Evolutionary conservation across 495 filamentous ascomycete species (phyloP).

Genomic region (Penicillium psychrofluorescens): DNA sequence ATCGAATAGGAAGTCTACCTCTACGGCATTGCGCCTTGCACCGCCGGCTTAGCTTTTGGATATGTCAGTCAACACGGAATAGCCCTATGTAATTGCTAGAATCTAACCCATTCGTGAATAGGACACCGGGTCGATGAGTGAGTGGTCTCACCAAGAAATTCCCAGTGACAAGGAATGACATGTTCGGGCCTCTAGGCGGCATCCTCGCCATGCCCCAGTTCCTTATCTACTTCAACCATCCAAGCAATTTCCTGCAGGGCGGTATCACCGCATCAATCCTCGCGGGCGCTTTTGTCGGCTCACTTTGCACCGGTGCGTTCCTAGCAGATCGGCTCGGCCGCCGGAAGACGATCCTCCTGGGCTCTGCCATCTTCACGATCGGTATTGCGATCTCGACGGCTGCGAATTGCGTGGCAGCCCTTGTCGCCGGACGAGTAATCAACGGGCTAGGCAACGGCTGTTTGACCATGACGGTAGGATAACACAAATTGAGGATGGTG

Average conservation of each 20-base stretch:
- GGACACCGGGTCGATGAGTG: constrained; percentile 16
- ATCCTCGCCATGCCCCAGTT: constrained; percentile 18
- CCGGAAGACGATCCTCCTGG: constrained; percentile 12
- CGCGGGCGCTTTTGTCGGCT: constrained; percentile 13
- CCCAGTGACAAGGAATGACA: not conserved
- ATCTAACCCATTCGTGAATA: not conserved
- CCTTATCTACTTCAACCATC: constrained; percentile 15
- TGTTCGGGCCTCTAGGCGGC: not conserved
- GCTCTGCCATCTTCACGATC: constrained; percentile 10
- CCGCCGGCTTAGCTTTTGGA: constrained; percentile 22
- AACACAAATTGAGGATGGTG: not conserved
- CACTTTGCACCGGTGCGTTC: constrained; percentile 13
- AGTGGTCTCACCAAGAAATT: not conserved
- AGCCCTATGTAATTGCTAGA: too few relatives aligned
- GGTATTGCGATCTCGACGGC: constrained; percentile 12
- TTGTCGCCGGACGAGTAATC: constrained; percentile 16
- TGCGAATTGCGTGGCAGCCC: constrained; percentile 7
- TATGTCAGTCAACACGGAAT: constrained; percentile 12
- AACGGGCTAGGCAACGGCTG: constrained; percentile 19
- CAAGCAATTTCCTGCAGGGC: constrained; percentile 16
- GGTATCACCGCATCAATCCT: constrained; percentile 14
- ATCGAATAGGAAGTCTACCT: constrained; percentile 15
- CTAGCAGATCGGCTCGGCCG: constrained; percentile 14
- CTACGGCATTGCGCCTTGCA: constrained; percentile 25
- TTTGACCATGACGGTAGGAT: constrained; percentile 14